phyloP scores from a whole-genome alignment of 2,329 filamentous ascomycete species.

The Venturia nashicola region DNA sequence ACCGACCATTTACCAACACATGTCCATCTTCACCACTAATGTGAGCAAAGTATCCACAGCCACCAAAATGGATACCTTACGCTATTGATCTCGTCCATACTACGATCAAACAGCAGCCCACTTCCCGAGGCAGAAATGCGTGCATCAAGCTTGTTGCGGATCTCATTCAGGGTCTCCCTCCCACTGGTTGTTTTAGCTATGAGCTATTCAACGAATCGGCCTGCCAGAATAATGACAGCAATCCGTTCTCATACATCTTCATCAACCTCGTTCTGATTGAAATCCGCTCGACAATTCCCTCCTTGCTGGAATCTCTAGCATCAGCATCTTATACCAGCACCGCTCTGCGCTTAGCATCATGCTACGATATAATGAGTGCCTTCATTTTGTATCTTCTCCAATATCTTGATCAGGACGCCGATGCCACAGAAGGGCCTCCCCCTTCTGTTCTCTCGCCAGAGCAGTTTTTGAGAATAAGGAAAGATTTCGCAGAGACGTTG shows the following conservation, averaged over 20 bases:
- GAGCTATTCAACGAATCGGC: slow-evolving; percentile 39
- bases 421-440: slow-evolving; percentile 13
- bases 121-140: not conserved
- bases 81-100: not conserved
- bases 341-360: slow-evolving; percentile 45
- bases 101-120: not conserved
- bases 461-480: slow-evolving; percentile 48
- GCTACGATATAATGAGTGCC: slow-evolving; percentile 49
- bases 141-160: slow-evolving; percentile 1
- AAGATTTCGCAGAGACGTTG: slow-evolving; percentile 49
- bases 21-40: not conserved
- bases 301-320: slow-evolving; percentile 47
- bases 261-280: slow-evolving; percentile 55
- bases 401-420: slow-evolving; percentile 13
- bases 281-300: slow-evolving; percentile 49
- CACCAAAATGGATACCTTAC: not conserved
- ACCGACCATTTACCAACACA: not conserved
- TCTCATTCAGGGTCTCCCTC: slow-evolving; percentile 24
- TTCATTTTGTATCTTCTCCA: slow-evolving; percentile 19
- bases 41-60: not conserved
- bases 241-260: slow-evolving; percentile 49
- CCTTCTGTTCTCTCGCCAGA: slow-evolving; percentile 41
- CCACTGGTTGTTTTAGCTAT: slow-evolving; percentile 33
- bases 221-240: slow-evolving; percentile 21
- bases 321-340: slow-evolving; percentile 37